Conservation (phyloP, 305 asterid species). For the Salvia sclarea region DNA sequence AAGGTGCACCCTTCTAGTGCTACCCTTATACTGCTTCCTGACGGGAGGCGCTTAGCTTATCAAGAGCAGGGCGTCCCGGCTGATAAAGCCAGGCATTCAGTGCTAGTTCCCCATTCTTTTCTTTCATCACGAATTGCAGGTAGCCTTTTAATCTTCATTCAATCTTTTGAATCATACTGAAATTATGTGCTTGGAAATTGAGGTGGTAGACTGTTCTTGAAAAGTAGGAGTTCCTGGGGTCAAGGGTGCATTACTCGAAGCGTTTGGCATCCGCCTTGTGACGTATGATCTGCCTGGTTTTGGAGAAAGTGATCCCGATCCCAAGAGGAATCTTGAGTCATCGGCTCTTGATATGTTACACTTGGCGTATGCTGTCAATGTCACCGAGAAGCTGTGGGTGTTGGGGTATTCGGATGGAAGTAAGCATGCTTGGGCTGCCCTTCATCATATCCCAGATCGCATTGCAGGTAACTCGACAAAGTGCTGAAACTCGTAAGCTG, state of each 20-base stretch:
- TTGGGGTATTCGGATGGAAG: slow-evolving; percentile 77
- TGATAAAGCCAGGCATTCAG: slow-evolving; percentile 74
- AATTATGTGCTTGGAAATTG: background rate
- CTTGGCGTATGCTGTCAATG: slow-evolving; percentile 72
- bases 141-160: slow-evolving; percentile 25
- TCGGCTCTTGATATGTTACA: slow-evolving; percentile 89
- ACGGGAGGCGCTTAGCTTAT: slow-evolving; percentile 85
- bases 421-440: slow-evolving; percentile 93
- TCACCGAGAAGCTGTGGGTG: slow-evolving; percentile 88
- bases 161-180: slow-evolving; percentile 3
- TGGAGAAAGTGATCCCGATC: slow-evolving; percentile 96
- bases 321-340: slow-evolving; percentile 69
- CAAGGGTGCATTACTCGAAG: slow-evolving; percentile 57
- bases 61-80: slow-evolving; percentile 81
- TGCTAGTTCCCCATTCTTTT: slow-evolving; percentile 74
- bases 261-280: slow-evolving; percentile 76
- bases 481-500: background rate
- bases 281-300: slow-evolving; percentile 89
- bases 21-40: slow-evolving; percentile 76
- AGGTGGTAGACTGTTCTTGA: background rate
- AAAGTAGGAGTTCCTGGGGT: slow-evolving; percentile 81
- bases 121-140: slow-evolving; percentile 94
- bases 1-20: slow-evolving; percentile 76
- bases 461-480: slow-evolving; percentile 57
- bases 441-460: slow-evolving; percentile 87